Percentiles rank a stretch among this genome's conserved stretches.
Evolutionary conservation across 2,329 filamentous ascomycete genomes (phyloP).

Genomic region (Beauveria varroae): DNA sequence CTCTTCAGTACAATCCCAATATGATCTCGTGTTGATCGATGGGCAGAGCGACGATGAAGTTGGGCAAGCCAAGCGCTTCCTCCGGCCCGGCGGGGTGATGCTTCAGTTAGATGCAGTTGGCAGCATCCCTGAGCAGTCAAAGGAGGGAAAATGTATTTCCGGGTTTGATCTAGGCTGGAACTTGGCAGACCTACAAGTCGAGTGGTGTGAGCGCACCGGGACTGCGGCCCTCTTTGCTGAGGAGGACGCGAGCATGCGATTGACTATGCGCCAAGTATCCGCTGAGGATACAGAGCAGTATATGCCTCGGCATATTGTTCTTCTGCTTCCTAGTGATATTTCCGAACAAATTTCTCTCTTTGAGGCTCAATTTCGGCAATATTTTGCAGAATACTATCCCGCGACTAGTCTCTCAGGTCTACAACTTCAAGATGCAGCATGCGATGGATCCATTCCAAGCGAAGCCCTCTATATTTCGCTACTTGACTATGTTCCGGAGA

Average conservation of each 20-base stretch:
- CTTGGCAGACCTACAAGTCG: neutral
- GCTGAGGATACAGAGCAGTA: neutral
- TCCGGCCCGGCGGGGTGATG: constrained; percentile 4
- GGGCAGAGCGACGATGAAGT: constrained; percentile 6
- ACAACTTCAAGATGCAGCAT: neutral
- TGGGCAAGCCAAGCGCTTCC: constrained; percentile 10
- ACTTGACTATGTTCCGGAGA: constrained; percentile 30
- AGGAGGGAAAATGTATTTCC: neutral
- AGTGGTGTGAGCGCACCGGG: neutral
- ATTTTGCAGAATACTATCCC: neutral
- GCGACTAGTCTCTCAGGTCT: neutral
- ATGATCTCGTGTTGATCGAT: constrained; percentile 1
- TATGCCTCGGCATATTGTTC: neutral
- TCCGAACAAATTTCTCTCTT: neutral
- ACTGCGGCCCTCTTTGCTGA: neutral
- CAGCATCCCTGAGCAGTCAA: neutral
- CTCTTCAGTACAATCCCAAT: neutral
- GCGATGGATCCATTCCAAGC: neutral
- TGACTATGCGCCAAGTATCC: neutral
- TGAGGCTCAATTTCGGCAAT: neutral
- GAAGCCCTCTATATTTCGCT: constrained; percentile 32
- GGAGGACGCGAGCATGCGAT: neutral
- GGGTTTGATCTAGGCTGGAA: neutral
- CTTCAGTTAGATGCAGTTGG: neutral
- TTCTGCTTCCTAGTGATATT: neutral